phyloP scores from a whole-genome alignment of 1,284 basidiomycete genomes.

The Phellopilus nigrolimitatus region DNA sequence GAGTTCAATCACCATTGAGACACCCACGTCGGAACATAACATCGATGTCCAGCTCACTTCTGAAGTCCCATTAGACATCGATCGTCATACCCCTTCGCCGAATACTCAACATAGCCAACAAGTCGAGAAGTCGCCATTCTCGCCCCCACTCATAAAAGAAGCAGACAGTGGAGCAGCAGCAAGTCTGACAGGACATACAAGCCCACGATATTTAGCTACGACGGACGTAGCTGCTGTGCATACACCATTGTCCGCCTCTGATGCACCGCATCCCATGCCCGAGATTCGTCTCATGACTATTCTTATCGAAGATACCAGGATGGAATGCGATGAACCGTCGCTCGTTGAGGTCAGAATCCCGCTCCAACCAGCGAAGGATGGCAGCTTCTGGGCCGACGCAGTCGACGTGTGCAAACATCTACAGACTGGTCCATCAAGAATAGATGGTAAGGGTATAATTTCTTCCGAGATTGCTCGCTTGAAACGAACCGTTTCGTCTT shows the following conservation, averaged over 20 bases:
- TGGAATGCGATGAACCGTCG: slow-evolving; percentile 38
- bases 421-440: slow-evolving; percentile 57
- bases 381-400: slow-evolving; percentile 67
- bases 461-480: slow-evolving; percentile 2
- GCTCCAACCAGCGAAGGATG: slow-evolving; percentile 42
- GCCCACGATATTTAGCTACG: too few relatives aligned
- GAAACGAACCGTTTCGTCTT: neutral
- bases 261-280: slow-evolving; percentile 46
- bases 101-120: too few relatives aligned
- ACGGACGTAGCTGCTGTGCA: too few relatives aligned
- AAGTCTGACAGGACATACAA: too few relatives aligned
- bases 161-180: too few relatives aligned
- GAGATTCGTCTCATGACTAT: neutral
- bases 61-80: too few relatives aligned
- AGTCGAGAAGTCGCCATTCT: too few relatives aligned
- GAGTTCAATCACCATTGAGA: too few relatives aligned
- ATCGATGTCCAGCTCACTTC: too few relatives aligned
- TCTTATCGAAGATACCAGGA: slow-evolving; percentile 12
- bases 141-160: too few relatives aligned
- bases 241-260: neutral
- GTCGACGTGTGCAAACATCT: slow-evolving; percentile 53
- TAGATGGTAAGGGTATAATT: slow-evolving; percentile 49
- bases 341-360: slow-evolving; percentile 62
- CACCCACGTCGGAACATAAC: too few relatives aligned
- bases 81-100: too few relatives aligned